Percentiles rank a stretch among this genome's conserved stretches.
phyloP scores from a whole-genome alignment of 805 yeast genomes.

The Ogataea angusta region DNA sequence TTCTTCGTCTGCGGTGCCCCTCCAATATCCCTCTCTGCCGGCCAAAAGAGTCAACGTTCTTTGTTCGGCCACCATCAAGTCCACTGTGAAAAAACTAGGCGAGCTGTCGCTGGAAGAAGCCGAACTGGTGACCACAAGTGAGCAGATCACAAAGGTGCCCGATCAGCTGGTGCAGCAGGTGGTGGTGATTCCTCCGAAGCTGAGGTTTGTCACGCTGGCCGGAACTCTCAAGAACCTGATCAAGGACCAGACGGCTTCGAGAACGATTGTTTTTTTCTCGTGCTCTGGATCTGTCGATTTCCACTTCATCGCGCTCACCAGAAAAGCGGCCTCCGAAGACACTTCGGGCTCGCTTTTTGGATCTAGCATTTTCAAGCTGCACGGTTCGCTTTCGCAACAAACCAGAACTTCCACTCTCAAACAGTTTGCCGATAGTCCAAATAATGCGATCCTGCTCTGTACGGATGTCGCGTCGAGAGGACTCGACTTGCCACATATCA shows the following conservation, averaged over 20 bases:
- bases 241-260: slow-evolving; percentile 31
- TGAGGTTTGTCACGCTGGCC: slow-evolving; percentile 78
- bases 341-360: slow-evolving; percentile 34
- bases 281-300: slow-evolving; percentile 97
- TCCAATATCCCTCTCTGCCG: slow-evolving; percentile 59
- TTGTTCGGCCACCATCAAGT: slow-evolving; percentile 93
- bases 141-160: slow-evolving; percentile 58
- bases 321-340: slow-evolving; percentile 29
- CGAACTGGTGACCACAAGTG: slow-evolving; percentile 52
- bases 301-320: slow-evolving; percentile 73
- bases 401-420: slow-evolving; percentile 73
- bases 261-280: slow-evolving; percentile 82
- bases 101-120: slow-evolving; percentile 73
- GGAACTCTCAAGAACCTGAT: slow-evolving; percentile 57
- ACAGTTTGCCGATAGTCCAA: slow-evolving; percentile 47
- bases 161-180: slow-evolving; percentile 83
- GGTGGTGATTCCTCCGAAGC: slow-evolving; percentile 87
- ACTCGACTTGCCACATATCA: slow-evolving; percentile 81
- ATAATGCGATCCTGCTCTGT: slow-evolving; percentile 66
- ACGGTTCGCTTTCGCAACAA: slow-evolving; percentile 88
- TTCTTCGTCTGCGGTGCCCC: slow-evolving; percentile 34
- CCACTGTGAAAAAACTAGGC: slow-evolving; percentile 76
- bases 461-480: slow-evolving; percentile 99
- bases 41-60: slow-evolving; percentile 67
- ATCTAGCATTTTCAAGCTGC: slow-evolving; percentile 60